Conservation (phyloP, 371 early-diverging fungal species). For the Apophysomyces elegans region DNA sequence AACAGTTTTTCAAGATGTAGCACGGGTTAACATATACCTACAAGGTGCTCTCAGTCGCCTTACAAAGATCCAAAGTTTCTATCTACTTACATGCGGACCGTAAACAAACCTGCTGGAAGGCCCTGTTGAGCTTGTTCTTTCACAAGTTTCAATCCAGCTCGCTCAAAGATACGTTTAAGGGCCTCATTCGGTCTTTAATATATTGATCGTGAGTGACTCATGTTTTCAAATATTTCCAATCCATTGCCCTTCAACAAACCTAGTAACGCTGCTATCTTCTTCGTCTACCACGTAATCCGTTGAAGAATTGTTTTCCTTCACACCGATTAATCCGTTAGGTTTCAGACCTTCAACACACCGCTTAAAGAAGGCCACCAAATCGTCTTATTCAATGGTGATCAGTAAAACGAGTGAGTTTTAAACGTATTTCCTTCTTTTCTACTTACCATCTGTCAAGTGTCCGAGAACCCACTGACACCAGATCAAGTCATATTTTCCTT, state of each 20-base stretch:
- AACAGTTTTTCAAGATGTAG: neutral
- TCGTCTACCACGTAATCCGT: conserved; percentile 74
- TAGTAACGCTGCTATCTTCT: conserved; percentile 88
- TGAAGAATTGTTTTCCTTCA: conserved; percentile 89
- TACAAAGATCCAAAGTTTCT: too few relatives aligned
- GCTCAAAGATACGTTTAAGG: conserved; percentile 70
- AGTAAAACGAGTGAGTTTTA: too few relatives aligned
- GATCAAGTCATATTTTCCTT: conserved; percentile 81
- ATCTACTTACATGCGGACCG: conserved; percentile 80
- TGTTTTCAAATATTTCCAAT: neutral
- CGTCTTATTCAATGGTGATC: conserved; percentile 42
- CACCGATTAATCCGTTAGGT: conserved; percentile 79
- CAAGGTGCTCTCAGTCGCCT: neutral
- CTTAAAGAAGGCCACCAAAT: conserved; percentile 82
- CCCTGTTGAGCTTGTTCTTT: conserved; percentile 77
- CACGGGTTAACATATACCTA: conserved; percentile 35
- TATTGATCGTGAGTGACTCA: neutral
- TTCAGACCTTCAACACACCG: conserved; percentile 78
- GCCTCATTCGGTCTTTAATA: conserved; percentile 61
- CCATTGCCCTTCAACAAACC: conserved; percentile 29
- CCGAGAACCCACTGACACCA: conserved; percentile 98
- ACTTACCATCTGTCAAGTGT: conserved; percentile 76
- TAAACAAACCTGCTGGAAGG: conserved; percentile 82
- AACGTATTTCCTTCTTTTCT: neutral
- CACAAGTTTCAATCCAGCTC: conserved; percentile 73